Percentiles rank a stretch among this genome's conserved stretches.
phyloP scores from a whole-genome alignment of 2,329 filamentous ascomycete genomes.

The Aspergillus udagawae region DNA sequence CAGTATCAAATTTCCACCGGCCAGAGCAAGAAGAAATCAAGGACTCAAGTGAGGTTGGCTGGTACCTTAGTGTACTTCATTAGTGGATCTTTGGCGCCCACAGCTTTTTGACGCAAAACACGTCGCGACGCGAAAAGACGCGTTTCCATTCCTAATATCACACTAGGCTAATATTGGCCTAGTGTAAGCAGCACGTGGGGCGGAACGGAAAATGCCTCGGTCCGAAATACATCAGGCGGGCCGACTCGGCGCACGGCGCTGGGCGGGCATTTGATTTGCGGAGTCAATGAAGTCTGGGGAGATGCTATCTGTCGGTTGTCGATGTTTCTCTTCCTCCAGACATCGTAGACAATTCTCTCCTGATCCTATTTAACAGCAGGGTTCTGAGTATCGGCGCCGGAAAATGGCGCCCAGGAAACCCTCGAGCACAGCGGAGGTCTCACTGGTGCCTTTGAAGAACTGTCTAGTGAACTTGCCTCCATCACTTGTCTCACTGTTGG shows the following conservation, averaged over 20 bases:
- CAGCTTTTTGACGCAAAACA: constrained; percentile 14
- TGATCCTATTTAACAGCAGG: constrained; percentile 9
- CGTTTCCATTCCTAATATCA: constrained; percentile 16
- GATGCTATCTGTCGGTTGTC: constrained; percentile 20
- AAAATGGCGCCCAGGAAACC: constrained; percentile 47
- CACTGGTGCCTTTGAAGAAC: constrained; percentile 82
- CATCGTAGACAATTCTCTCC: constrained; percentile 10
- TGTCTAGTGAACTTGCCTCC: constrained; percentile 91
- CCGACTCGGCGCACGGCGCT: constrained; percentile 21
- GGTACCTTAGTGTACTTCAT: constrained; percentile 1
- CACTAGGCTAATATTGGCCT: constrained; percentile 14
- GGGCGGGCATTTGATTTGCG: constrained; percentile 20
- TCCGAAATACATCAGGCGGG: constrained; percentile 16
- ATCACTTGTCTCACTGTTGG: constrained; percentile 75
- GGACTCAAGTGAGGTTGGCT: constrained; percentile 6
- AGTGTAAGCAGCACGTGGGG: constrained; percentile 16
- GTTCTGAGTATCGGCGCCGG: constrained; percentile 15
- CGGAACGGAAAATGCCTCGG: constrained; percentile 34
- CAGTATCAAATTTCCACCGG: constrained; percentile 6
- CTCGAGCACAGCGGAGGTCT: constrained; percentile 73
- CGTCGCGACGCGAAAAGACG: constrained; percentile 28
- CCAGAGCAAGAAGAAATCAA: constrained; percentile 10
- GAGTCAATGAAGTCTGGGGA: constrained; percentile 22
- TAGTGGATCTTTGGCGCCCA: constrained; percentile 7
- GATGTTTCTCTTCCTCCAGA: constrained; percentile 10